phyloP scores from a whole-genome alignment of 2,329 filamentous ascomycete species.

The Penicillium fuscoglaucum region DNA sequence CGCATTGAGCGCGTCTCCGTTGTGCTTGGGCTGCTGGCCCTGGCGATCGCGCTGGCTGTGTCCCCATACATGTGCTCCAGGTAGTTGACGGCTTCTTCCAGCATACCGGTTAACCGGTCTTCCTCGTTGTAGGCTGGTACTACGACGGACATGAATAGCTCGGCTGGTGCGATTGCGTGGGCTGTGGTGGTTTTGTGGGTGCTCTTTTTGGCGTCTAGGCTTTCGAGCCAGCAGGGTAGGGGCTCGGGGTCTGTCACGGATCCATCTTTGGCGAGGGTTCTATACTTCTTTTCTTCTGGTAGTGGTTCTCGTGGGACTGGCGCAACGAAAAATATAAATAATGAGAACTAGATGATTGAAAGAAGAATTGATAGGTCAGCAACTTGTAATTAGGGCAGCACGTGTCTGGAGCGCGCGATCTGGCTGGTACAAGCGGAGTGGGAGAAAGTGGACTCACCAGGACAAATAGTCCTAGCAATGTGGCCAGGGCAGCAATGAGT shows the following conservation, averaged over 20 bases:
- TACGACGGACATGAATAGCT: constrained; percentile 86
- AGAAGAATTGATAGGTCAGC: background rate
- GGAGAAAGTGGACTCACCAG: constrained; percentile 31
- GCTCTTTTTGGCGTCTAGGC: constrained; percentile 64
- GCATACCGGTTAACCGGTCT: constrained; percentile 74
- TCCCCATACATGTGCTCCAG: constrained; percentile 73
- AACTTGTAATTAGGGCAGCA: background rate
- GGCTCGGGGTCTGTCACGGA: constrained; percentile 54
- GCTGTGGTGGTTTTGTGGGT: constrained; percentile 47
- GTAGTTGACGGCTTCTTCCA: constrained; percentile 87
- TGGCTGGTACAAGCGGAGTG: background rate
- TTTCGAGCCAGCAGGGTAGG: constrained; percentile 86
- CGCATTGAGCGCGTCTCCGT: constrained; percentile 20
- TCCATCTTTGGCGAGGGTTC: constrained; percentile 69
- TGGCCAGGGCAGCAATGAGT: constrained; percentile 31
- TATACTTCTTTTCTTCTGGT: constrained; percentile 80
- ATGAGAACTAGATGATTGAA: constrained; percentile 56
- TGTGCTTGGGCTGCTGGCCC: constrained; percentile 1
- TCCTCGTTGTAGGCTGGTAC: constrained; percentile 96
- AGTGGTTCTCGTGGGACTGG: constrained; percentile 74
- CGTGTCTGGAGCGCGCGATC: background rate
- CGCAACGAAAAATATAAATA: constrained; percentile 71
- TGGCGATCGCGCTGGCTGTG: constrained; percentile 29
- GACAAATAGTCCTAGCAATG: constrained; percentile 33
- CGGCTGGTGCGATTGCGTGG: constrained; percentile 73